These are phyloP conservation scores for Petunia secreta DNA, from an alignment of 257 asterid species.

Conservation along the genomic window DNA sequence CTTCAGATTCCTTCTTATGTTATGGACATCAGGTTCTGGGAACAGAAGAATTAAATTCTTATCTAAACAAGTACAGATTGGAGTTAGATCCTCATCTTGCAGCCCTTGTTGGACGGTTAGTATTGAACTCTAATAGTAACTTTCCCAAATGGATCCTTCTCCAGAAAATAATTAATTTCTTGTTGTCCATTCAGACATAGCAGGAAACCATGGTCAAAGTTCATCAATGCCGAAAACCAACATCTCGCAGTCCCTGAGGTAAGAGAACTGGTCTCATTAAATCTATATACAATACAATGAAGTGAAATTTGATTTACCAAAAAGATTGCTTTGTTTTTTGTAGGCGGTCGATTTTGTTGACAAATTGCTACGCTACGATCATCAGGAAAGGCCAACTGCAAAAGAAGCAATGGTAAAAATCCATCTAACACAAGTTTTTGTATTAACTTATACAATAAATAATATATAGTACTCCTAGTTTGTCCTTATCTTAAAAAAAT, in stretches of 20 bases:
- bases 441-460: not conserved
- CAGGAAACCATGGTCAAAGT: conserved; percentile 44
- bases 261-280: conserved; percentile 27
- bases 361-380: conserved; percentile 86
- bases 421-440: not conserved
- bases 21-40: conserved; percentile 63
- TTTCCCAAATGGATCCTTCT: not conserved
- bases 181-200: conserved; percentile 37
- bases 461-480: not conserved
- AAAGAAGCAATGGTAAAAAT: conserved; percentile 90
- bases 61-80: conserved; percentile 65
- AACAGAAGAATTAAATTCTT: conserved; percentile 69
- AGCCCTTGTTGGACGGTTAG: conserved; percentile 84
- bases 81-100: conserved; percentile 71
- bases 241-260: conserved; percentile 83
- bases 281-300: not conserved
- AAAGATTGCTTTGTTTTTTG: conserved; percentile 9
- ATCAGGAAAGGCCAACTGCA: conserved; percentile 94
- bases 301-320: conserved; percentile 11
- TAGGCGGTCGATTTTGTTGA: conserved; percentile 97
- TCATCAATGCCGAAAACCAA: conserved; percentile 48
- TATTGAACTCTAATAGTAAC: not conserved
- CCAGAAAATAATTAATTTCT: not conserved
- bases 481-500: no score
- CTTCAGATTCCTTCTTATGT: not conserved